phyloP scores from a whole-genome alignment of 148 eudicot genomes.

The Beta vulgaris region DNA sequence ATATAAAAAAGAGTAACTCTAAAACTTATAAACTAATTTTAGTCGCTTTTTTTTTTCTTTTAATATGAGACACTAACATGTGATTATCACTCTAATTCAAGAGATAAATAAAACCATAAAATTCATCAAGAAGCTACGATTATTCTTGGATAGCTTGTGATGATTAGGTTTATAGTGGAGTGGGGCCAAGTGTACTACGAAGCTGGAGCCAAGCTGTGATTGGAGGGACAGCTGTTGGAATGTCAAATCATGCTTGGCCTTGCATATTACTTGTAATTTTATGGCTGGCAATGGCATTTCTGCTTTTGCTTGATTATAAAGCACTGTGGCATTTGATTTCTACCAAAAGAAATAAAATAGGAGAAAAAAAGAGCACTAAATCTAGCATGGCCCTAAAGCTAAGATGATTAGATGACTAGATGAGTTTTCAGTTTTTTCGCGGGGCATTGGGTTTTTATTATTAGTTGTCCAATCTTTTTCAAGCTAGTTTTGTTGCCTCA shows the following conservation, averaged over 20 bases:
- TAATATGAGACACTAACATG: too few species aligned
- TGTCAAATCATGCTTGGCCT: neutral
- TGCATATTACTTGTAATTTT: too few species aligned
- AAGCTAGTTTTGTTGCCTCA: neutral
- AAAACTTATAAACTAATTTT: too few species aligned
- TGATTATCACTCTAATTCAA: neutral
- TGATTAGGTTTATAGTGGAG: neutral
- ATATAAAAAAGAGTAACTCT: too few species aligned
- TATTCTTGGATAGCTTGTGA: neutral
- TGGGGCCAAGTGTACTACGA: constrained; percentile 6
- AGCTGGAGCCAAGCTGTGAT: constrained; percentile 28
- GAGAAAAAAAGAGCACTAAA: neutral
- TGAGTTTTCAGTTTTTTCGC: too few species aligned
- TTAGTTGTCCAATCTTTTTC: neutral
- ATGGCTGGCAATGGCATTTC: neutral
- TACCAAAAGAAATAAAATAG: neutral
- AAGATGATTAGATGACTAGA: too few species aligned
- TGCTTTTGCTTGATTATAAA: too few species aligned
- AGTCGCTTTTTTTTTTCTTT: too few species aligned
- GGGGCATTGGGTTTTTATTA: too few species aligned
- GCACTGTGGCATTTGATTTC: constrained; percentile 4
- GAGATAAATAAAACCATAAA: neutral
- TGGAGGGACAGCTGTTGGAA: constrained; percentile 13
- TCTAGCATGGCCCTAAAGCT: neutral
- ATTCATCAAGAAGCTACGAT: neutral